Percentiles rank a stretch among this genome's conserved stretches.
Conservation (phyloP, 805 yeast species). For the Metschnikowia sp. region DNA sequence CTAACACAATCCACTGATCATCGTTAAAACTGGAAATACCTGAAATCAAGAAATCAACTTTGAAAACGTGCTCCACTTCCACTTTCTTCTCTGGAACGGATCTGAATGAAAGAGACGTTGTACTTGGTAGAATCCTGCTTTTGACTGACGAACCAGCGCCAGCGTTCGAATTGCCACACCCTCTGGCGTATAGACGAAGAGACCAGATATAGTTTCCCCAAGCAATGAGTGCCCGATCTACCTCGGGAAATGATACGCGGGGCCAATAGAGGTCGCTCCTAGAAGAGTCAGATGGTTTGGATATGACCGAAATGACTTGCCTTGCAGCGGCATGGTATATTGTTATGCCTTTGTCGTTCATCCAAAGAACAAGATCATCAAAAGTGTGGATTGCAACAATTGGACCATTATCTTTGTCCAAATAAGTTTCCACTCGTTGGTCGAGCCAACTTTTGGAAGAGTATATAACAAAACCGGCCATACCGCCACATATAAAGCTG, state of each 20-base stretch:
- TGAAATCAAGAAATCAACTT: conserved; percentile 55
- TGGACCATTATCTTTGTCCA: conserved; percentile 65
- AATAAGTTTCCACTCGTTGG: conserved; percentile 61
- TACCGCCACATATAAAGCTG: conserved; percentile 84
- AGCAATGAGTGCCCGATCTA: conserved; percentile 66
- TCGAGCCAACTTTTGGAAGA: conserved; percentile 88
- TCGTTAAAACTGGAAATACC: conserved; percentile 78
- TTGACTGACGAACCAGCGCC: conserved; percentile 22
- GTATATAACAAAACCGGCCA: conserved; percentile 73
- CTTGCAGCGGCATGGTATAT: conserved; percentile 57
- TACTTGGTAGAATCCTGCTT: conserved; percentile 45
- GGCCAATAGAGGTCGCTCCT: conserved; percentile 87
- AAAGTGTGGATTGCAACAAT: conserved; percentile 63
- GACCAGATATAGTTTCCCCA: conserved; percentile 84
- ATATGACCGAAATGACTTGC: conserved; percentile 47
- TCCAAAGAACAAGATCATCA: conserved; percentile 73
- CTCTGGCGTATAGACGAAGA: conserved; percentile 38
- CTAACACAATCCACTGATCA: conserved; percentile 61
- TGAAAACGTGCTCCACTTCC: conserved; percentile 47
- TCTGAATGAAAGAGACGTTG: conserved; percentile 53
- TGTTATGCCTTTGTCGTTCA: conserved; percentile 77
- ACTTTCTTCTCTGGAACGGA: conserved; percentile 41
- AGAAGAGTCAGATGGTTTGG: conserved; percentile 52
- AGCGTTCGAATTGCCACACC: neutral
- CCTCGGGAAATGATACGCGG: conserved; percentile 60